These are phyloP conservation scores for Aspergillus luchuensis DNA, from an alignment of 2,329 filamentous ascomycete genomes.

Conservation along the genomic window DNA sequence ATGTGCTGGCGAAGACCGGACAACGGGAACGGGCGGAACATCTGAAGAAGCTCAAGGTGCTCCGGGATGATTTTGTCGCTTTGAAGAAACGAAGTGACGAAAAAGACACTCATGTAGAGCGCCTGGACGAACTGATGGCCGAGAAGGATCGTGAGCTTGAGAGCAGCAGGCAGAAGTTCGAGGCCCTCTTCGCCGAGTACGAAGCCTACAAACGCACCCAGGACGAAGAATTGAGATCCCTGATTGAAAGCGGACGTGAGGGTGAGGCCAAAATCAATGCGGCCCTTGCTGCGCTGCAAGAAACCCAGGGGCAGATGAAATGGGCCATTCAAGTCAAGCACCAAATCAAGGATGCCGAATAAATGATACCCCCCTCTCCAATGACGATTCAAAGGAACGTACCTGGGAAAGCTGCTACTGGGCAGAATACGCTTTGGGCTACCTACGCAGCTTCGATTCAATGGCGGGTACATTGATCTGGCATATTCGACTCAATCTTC, in stretches of 20 bases:
- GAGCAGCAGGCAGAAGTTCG: conserved; percentile 42
- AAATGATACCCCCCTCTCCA: conserved; percentile 4
- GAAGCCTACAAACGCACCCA: conserved; percentile 46
- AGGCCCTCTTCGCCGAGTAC: conserved; percentile 43
- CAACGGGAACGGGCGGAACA: conserved; percentile 47
- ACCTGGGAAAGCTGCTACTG: not conserved
- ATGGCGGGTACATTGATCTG: conserved; percentile 6
- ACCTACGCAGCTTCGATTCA: not conserved
- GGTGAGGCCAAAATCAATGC: conserved; percentile 39
- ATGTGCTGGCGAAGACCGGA: conserved; percentile 43
- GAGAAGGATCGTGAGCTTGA: conserved; percentile 50
- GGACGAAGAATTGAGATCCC: conserved; percentile 41
- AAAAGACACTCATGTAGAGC: conserved; percentile 39
- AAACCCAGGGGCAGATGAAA: conserved; percentile 49
- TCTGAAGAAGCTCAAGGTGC: conserved; percentile 40
- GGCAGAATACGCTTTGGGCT: not conserved
- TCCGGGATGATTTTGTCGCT: conserved; percentile 38
- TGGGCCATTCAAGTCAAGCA: conserved; percentile 50
- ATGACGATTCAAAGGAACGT: conserved; percentile 1
- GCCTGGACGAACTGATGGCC: conserved; percentile 49
- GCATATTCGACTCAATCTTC: not conserved
- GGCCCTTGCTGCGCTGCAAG: conserved; percentile 43
- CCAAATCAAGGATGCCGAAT: conserved; percentile 34
- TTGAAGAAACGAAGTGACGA: conserved; percentile 41
- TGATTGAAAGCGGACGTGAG: conserved; percentile 33